These are phyloP conservation scores for Odonthalia washingtoniensis DNA, from an alignment of 31 red algal species.

Conservation along the genomic window DNA sequence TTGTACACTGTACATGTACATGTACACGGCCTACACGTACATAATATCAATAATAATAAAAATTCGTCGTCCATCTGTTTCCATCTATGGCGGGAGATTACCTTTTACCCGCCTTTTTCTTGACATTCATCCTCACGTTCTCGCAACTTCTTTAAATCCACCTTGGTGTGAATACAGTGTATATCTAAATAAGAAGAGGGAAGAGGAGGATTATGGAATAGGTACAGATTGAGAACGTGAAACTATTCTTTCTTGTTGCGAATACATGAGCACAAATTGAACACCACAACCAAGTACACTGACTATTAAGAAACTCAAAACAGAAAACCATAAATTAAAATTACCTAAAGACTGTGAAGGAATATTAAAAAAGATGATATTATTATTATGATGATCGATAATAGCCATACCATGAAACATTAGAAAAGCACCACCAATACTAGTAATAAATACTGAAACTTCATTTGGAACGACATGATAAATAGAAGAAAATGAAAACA, in stretches of 20 bases:
- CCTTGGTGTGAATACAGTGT: no score
- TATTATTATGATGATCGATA: conserved; percentile 2
- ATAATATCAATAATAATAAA: no score
- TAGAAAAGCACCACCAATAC: conserved; percentile 61
- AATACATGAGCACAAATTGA: conserved; percentile 43
- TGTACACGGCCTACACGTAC: no score
- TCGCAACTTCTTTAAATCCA: no score
- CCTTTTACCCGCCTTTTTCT: no score
- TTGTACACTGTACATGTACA: no score
- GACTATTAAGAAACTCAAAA: conserved; percentile 64
- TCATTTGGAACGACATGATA: conserved; percentile 59
- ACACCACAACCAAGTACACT: conserved; percentile 65
- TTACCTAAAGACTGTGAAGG: neutral
- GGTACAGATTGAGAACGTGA: neutral
- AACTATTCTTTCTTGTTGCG: neutral
- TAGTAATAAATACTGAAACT: conserved; percentile 58
- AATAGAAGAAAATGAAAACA: conserved; percentile 47
- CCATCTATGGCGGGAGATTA: no score
- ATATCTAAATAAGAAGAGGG: no score
- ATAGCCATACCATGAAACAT: conserved; percentile 69
- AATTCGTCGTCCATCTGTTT: no score
- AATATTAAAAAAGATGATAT: conserved; percentile 32
- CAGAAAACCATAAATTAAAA: conserved; percentile 68
- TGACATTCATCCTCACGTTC: no score
- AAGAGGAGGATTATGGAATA: neutral